Evolutionary conservation across 2,329 filamentous ascomycete species (phyloP), one percentile per base, ranked within the genome.

Genomic region (Penicillium polonicum): DNA sequence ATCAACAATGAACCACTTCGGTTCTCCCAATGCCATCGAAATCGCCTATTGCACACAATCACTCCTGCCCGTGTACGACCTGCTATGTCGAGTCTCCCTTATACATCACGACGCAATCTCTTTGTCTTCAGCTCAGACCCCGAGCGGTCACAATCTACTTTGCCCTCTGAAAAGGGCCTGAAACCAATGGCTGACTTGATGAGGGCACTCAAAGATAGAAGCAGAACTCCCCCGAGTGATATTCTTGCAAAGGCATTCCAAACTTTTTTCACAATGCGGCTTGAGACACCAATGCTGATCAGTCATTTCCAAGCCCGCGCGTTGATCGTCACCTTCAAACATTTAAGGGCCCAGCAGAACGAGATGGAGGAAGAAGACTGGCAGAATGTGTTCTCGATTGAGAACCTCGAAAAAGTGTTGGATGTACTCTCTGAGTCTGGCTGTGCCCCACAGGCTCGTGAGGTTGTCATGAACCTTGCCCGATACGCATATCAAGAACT

Each of bases 171-270:
- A 49, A 66, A 67, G 0, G 92, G 91, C 52, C 84, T 92, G 68
- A 85, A 86, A 62, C 83, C 82, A 17, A 84, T 96, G 77, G 83
- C 89, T 66, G 83, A 89, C 58, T 83, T 91, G 72, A 79, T 83
- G 52, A 84, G 84, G 64, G 83, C 85, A 59, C 77, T 87, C 64
- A 80, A 83, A 51, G 82, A 89, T 55, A 81, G 83, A 51, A 79
- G 86, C 36, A 84, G 91, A 35, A 83, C 85, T 10, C 91, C 90
- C 17, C 74, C 83, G 0, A 77, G 80, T 3, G 72, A 80, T n/a
- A 84, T 89, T 35, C 78, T 96, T 2, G 74, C 85, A 0, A 78
- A 83, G 36, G 90, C 89, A 5, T 87, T 89, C 72, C 80, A 77
- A 55, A 76, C 80, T 10, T 87, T 92, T 62, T 86, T 93, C 65